A percentile compares a stretch with the other conserved stretches of the same genome.
These are phyloP conservation scores for Hyphopichia khmerensis DNA, from an alignment of 1,139 yeast species.

Conservation along the genomic window DNA sequence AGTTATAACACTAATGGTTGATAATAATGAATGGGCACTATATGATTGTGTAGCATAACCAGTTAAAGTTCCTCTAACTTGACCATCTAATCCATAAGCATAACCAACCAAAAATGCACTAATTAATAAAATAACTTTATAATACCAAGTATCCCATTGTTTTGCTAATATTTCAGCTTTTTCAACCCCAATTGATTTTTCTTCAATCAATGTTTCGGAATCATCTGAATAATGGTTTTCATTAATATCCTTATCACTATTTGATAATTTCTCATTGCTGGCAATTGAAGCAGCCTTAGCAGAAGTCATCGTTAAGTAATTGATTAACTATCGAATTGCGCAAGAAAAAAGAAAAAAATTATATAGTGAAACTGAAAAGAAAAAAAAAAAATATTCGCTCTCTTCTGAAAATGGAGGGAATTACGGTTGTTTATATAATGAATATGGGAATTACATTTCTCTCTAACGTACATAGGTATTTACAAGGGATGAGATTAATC, in stretches of 20 bases:
- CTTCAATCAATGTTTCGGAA: background rate
- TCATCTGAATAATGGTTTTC: background rate
- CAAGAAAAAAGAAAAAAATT: no score
- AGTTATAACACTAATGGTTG: slow-evolving; percentile 58
- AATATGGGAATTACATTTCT: no score
- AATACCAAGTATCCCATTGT: slow-evolving; percentile 23
- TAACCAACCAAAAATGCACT: slow-evolving; percentile 29
- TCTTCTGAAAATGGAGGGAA: background rate
- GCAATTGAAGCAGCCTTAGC: background rate
- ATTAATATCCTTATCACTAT: slow-evolving; percentile 1
- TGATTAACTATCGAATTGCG: no score
- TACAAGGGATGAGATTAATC: no score
- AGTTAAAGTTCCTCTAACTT: slow-evolving; percentile 30
- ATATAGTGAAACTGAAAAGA: background rate
- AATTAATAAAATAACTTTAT: slow-evolving; percentile 16
- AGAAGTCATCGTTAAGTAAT: no score
- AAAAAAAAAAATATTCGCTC: background rate
- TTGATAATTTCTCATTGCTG: background rate
- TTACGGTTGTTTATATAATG: background rate
- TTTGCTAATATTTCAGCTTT: slow-evolving; percentile 34
- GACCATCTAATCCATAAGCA: slow-evolving; percentile 24
- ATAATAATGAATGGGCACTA: slow-evolving; percentile 51
- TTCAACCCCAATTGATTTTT: slow-evolving; percentile 23
- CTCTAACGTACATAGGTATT: no score
- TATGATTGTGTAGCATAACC: slow-evolving; percentile 53